These are phyloP conservation scores for Rhodotorula sp. DNA, from an alignment of 1,284 basidiomycete species.

Conservation along the genomic window DNA sequence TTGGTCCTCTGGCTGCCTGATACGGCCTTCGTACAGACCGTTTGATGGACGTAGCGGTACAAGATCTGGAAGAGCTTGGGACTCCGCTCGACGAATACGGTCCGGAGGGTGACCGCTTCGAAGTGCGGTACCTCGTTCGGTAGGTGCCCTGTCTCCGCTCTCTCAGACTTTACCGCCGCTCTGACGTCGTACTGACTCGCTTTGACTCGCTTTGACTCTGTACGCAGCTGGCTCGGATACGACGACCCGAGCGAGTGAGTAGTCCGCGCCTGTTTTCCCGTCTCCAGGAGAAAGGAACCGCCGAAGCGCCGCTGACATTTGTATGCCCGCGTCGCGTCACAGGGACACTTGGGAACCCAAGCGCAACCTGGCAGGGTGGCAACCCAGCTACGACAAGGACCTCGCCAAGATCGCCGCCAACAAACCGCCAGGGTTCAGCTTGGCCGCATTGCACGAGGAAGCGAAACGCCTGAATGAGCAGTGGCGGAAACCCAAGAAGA, in stretches of 20 bases:
- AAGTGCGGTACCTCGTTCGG: constrained; percentile 9
- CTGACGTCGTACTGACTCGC: no score
- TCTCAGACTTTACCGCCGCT: no score
- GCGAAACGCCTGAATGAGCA: background rate
- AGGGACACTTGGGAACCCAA: constrained; percentile 19
- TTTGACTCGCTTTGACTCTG: background rate
- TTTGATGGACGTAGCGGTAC: background rate
- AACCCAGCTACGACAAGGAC: background rate
- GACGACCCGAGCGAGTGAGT: background rate
- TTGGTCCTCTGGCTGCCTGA: no score
- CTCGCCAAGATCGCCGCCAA: background rate
- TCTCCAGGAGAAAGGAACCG: no score
- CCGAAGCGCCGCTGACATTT: no score
- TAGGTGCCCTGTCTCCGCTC: background rate
- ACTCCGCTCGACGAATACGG: background rate
- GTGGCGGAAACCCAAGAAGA: background rate
- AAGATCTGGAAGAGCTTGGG: background rate
- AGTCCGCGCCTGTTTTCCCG: background rate
- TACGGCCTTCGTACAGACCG: background rate
- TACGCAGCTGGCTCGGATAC: background rate
- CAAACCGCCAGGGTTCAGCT: no score
- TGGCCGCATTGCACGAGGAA: background rate
- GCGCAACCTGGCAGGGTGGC: background rate
- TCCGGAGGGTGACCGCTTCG: background rate
- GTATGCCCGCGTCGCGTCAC: background rate